A percentile compares a stretch with the other conserved stretches of the same genome.
Evolutionary conservation across 1,139 yeast species (phyloP).

Genomic region (Magnusiomyces tetraspermus): DNA sequence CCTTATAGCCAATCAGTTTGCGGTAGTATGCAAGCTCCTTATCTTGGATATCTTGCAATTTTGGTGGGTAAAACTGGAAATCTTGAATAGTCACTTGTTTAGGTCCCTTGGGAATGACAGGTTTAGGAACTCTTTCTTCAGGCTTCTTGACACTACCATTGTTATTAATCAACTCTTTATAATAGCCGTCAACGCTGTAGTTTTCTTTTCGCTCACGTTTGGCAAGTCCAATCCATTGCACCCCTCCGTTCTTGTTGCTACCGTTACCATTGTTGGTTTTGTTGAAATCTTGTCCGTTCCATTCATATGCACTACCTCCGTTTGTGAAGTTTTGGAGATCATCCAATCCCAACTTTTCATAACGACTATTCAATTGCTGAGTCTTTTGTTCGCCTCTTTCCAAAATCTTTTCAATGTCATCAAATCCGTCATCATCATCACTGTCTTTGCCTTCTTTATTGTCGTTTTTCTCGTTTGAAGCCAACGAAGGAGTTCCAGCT

Average conservation of each 20-base stretch:
- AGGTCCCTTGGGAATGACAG: constrained; percentile 56
- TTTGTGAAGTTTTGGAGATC: constrained; percentile 84
- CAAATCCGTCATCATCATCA: constrained; percentile 19
- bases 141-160: constrained; percentile 27
- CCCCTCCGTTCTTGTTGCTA: constrained; percentile 20
- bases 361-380: constrained; percentile 61
- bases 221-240: constrained; percentile 69
- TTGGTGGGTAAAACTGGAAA: constrained; percentile 76
- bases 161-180: constrained; percentile 55
- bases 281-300: constrained; percentile 91
- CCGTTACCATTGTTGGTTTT: constrained; percentile 37
- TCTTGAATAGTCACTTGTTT: constrained; percentile 66
- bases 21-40: constrained; percentile 73
- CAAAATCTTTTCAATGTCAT: constrained; percentile 74
- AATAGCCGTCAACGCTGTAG: constrained; percentile 79
- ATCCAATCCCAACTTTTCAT: constrained; percentile 77
- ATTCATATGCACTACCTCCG: constrained; percentile 83
- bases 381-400: constrained; percentile 76
- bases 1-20: constrained; percentile 62
- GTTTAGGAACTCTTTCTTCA: constrained; percentile 31
- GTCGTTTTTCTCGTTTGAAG: constrained; percentile 24
- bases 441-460: no score
- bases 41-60: constrained; percentile 54
- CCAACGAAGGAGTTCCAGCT: constrained; percentile 14
- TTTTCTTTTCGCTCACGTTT: constrained; percentile 87